Conservation (phyloP, 257 asterid genomes). For the Solanum commersonii region DNA sequence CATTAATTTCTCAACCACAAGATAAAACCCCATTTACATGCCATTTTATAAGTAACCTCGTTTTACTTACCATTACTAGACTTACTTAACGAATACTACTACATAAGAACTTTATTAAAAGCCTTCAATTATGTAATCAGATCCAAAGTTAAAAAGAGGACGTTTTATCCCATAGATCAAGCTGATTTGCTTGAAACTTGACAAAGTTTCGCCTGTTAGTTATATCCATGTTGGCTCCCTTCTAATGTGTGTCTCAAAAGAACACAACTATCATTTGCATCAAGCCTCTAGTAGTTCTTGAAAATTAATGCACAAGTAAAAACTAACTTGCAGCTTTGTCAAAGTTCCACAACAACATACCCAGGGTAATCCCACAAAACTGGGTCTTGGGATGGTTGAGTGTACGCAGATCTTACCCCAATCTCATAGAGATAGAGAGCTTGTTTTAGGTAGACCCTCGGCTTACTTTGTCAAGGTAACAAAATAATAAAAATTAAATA, state of each 20-base stretch:
- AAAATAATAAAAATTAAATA: background rate
- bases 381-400: background rate
- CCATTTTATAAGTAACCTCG: background rate
- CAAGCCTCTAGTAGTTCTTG: background rate
- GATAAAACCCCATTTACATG: background rate
- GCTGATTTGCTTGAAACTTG: background rate
- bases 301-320: background rate
- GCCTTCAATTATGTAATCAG: background rate
- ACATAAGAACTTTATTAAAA: background rate
- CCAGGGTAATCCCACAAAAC: background rate
- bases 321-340: background rate
- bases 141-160: background rate
- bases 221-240: background rate
- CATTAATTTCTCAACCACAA: background rate
- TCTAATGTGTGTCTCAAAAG: background rate
- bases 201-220: background rate
- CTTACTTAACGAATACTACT: background rate
- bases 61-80: background rate
- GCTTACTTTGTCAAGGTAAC: background rate
- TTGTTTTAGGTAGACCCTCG: too few relatives aligned
- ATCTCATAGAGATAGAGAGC: background rate
- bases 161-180: background rate
- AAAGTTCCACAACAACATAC: background rate
- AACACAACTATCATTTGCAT: background rate
- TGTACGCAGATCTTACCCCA: background rate